phyloP scores from a whole-genome alignment of 768 basidiomycete species.

The Paxillus rubicundulus region DNA sequence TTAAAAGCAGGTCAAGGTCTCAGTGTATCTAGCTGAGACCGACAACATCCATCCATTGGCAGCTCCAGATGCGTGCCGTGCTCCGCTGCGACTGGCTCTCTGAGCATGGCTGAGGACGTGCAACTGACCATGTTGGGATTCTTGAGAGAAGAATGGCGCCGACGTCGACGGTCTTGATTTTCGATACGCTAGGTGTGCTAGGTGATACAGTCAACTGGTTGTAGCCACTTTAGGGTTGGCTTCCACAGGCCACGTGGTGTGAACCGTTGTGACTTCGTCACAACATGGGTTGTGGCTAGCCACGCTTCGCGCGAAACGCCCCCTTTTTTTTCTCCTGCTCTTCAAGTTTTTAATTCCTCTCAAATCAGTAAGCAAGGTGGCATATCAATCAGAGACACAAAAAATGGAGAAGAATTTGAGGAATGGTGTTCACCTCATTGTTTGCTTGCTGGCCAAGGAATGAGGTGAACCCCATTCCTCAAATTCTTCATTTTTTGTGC shows the following conservation, averaged over 20 bases:
- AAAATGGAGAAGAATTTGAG: no score
- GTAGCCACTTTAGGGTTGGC: conserved; percentile 26
- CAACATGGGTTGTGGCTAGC: no score
- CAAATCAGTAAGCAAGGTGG: no score
- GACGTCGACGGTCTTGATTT: conserved; percentile 20
- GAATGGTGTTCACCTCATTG: no score
- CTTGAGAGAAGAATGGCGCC: conserved; percentile 26
- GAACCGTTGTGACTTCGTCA: no score
- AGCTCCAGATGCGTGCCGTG: neutral
- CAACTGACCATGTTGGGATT: conserved; percentile 33
- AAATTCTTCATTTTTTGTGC: no score
- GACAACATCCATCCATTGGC: conserved; percentile 28
- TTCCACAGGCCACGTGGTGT: conserved; percentile 19
- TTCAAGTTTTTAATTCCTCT: no score
- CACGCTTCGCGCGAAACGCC: no score
- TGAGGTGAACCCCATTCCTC: no score
- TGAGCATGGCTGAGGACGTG: conserved; percentile 1
- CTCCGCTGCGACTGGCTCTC: neutral
- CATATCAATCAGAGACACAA: no score
- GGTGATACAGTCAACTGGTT: neutral
- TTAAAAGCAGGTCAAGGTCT: neutral
- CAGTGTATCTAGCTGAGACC: conserved; percentile 17
- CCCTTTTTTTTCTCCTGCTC: no score
- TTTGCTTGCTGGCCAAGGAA: no score
- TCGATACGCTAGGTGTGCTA: conserved; percentile 13